These are phyloP conservation scores for Claviceps sp. DNA, from an alignment of 2,329 filamentous ascomycete genomes.

Conservation along the genomic window DNA sequence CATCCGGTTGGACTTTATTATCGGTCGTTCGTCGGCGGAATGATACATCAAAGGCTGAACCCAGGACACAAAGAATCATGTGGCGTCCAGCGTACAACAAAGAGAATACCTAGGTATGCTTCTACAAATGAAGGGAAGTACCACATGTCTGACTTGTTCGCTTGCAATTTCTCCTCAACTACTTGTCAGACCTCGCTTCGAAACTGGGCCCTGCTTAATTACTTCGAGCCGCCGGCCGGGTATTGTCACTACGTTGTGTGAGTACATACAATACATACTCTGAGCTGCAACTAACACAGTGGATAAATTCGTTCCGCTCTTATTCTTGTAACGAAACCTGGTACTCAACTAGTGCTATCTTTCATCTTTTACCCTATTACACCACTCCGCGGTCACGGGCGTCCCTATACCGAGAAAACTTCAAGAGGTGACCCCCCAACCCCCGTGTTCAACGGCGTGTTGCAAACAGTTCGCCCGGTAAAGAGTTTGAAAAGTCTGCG, in stretches of 20 bases:
- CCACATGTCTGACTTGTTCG: not conserved
- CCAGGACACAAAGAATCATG: not conserved
- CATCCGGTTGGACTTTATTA: too few species aligned
- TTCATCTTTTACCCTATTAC: too few species aligned
- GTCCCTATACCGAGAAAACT: too few species aligned
- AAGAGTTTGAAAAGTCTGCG: too few species aligned
- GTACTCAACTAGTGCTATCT: too few species aligned
- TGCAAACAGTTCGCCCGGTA: too few species aligned
- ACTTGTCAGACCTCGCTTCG: not conserved
- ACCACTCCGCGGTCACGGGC: too few species aligned
- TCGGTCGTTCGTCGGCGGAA: constrained; percentile 4
- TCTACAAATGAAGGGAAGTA: not conserved
- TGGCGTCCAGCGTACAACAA: not conserved
- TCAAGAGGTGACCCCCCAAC: too few species aligned
- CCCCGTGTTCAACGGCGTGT: too few species aligned
- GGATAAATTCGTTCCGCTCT: not conserved
- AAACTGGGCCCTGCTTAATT: not conserved
- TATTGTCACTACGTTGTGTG: not conserved
- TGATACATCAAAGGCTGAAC: not conserved
- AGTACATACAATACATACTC: not conserved
- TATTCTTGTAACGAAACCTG: too few species aligned
- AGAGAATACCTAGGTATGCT: not conserved
- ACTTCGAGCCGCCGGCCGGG: not conserved
- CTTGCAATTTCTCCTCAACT: not conserved
- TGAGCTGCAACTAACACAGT: not conserved